Conservation (phyloP, 116 monocot species). For the Thalassia testudinum region DNA sequence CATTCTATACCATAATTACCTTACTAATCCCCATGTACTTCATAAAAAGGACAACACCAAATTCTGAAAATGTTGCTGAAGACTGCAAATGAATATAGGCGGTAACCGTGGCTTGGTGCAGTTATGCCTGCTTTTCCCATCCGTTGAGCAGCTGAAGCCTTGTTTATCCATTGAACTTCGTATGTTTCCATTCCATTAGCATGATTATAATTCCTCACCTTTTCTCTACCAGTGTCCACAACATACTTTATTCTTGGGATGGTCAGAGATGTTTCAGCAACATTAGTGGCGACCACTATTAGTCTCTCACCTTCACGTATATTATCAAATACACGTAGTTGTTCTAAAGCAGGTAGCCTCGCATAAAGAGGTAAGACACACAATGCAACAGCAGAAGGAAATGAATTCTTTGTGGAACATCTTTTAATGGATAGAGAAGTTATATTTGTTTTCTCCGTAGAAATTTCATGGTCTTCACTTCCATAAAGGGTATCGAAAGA, state of each 20-base stretch:
- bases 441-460: constrained; percentile 7
- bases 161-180: constrained; percentile 93
- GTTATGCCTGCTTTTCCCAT: constrained; percentile 90
- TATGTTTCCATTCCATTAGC: too few species aligned
- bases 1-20: constrained; percentile 16
- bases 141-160: constrained; percentile 89
- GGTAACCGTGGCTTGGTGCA: constrained; percentile 85
- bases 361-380: constrained; percentile 88
- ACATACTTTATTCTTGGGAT: constrained; percentile 98
- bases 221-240: too few species aligned
- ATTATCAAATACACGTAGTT: constrained; percentile 77
- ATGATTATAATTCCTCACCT: too few species aligned
- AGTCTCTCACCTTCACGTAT: too few species aligned
- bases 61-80: constrained; percentile 73
- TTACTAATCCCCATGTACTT: constrained; percentile 87
- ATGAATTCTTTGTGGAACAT: constrained; percentile 2
- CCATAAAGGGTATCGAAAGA: constrained; percentile 57
- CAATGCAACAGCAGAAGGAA: constrained; percentile 33
- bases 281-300: too few species aligned
- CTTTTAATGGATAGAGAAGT: constrained; percentile 12
- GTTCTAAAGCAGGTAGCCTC: constrained; percentile 72
- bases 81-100: constrained; percentile 79
- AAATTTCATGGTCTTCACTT: constrained; percentile 5
- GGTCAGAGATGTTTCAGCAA: constrained; percentile 93
- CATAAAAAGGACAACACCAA: constrained; percentile 78